Evolutionary conservation across 2,329 filamentous ascomycete genomes (phyloP), one percentile per base, ranked within the genome.

Genomic region (Sporothrix globosa): DNA sequence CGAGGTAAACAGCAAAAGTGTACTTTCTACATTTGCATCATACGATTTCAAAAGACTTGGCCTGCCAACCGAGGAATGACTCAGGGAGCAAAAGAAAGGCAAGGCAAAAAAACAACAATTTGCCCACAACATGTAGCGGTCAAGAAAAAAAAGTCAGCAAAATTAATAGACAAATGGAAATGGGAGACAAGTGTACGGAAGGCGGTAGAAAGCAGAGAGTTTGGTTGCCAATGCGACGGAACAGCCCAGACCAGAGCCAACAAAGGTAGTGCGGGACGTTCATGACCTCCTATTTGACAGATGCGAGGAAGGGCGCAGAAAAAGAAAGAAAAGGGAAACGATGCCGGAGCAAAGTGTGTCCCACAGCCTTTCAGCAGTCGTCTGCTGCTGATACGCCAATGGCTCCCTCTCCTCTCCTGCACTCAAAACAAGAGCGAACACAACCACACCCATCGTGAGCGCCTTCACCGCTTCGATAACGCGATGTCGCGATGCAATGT

Each of bases 381-480:
- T 27, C 30, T 10, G 9, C 66, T 27, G 52, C 66, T 56, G 66
- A 68, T 56, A 68, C 66, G 66, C 21, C 66, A 58, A 58, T 68
- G 52, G 39, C 66, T 46, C 34, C 34, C 48, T 30, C 30, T 5
- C 27, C 27, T 17, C 11, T 21, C 14, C 14, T 50, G 39, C 21
- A 63, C 24, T 6, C 50, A 17, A 54, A 41, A 19, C 34, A 44
- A 9, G n/a, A 41, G 17, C 24, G 30, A 53, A 41, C 30, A 30
- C 24, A 30, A 65, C 41, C 61, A 50, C 61, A 30, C 44, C 50
- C 50, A 48, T 66, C 46, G 13, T 66, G 24, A 66, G 19, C 1
- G 13, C 50, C 24, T 27, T 66, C 63, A 66, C 63, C 63, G 63
- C 63, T 52, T 39, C 63, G 24, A 48, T 48, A 50, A 53, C 39